phyloP scores from a whole-genome alignment of 1,139 yeast species.

The Geotrichum carabidarum region DNA sequence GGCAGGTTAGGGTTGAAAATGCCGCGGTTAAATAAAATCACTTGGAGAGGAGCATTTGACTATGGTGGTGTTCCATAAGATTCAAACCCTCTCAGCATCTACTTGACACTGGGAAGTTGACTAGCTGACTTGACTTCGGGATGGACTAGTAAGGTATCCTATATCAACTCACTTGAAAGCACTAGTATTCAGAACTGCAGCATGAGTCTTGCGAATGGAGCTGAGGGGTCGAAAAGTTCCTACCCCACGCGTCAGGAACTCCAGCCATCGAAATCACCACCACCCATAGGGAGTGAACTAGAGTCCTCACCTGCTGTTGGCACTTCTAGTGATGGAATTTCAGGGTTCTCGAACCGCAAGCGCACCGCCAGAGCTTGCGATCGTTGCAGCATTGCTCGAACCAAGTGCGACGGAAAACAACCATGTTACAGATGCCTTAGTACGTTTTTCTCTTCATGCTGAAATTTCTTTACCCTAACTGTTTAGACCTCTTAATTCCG shows the following conservation, averaged over 20 bases:
- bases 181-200: no score
- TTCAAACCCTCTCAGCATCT: no score
- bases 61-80: no score
- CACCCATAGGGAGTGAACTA: neutral
- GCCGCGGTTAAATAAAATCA: conserved; percentile 15
- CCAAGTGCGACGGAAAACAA: conserved; percentile 40
- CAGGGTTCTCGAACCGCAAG: conserved; percentile 15
- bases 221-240: neutral
- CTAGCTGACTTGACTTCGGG: no score
- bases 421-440: conserved; percentile 40
- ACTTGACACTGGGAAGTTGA: no score
- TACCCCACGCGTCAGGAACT: neutral
- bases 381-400: conserved; percentile 39
- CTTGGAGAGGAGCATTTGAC: neutral
- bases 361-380: conserved; percentile 41
- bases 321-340: neutral
- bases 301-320: neutral
- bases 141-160: no score
- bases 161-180: no score
- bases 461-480: neutral
- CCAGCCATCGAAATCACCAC: neutral
- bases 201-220: no score
- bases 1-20: conserved; percentile 13
- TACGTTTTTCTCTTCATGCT: conserved; percentile 17
- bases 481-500: conserved; percentile 27